phyloP scores from a whole-genome alignment of 2,329 filamentous ascomycete species.

The Penicillium sp. region DNA sequence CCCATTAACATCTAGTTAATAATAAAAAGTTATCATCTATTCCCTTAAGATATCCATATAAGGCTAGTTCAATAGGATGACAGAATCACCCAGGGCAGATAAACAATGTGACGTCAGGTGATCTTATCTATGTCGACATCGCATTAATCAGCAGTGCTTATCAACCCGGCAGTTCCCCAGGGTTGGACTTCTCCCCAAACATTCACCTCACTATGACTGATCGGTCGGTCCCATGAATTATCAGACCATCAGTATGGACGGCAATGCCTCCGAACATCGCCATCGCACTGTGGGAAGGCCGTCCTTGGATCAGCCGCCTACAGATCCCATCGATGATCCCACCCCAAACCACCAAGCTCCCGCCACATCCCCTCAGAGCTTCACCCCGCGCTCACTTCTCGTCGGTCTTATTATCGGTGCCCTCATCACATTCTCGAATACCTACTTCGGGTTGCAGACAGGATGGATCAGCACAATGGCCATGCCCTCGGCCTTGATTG shows the following conservation, averaged over 20 bases:
- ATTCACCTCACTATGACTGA: constrained; percentile 9
- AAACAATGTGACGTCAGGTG: constrained; percentile 21
- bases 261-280: constrained; percentile 23
- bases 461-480: constrained; percentile 86
- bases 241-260: constrained; percentile 37
- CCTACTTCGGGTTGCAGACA: constrained; percentile 97
- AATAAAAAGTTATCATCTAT: too few relatives aligned
- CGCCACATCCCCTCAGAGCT: constrained; percentile 56
- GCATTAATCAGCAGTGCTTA: constrained; percentile 20
- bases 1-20: too few relatives aligned
- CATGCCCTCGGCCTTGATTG: constrained; percentile 92
- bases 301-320: constrained; percentile 1
- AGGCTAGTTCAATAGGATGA: not conserved
- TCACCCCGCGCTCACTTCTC: constrained; percentile 76
- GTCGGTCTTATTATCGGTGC: constrained; percentile 83
- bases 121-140: constrained; percentile 17
- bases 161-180: constrained; percentile 5
- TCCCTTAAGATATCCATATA: not conserved
- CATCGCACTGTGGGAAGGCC: constrained; percentile 1
- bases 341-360: constrained; percentile 8
- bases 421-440: constrained; percentile 93
- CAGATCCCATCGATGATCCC: constrained; percentile 6
- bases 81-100: not conserved
- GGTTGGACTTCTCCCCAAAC: not conserved
- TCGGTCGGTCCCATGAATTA: constrained; percentile 34